phyloP scores from a whole-genome alignment of 495 filamentous ascomycete genomes.

The Oleoguttula mirabilis region DNA sequence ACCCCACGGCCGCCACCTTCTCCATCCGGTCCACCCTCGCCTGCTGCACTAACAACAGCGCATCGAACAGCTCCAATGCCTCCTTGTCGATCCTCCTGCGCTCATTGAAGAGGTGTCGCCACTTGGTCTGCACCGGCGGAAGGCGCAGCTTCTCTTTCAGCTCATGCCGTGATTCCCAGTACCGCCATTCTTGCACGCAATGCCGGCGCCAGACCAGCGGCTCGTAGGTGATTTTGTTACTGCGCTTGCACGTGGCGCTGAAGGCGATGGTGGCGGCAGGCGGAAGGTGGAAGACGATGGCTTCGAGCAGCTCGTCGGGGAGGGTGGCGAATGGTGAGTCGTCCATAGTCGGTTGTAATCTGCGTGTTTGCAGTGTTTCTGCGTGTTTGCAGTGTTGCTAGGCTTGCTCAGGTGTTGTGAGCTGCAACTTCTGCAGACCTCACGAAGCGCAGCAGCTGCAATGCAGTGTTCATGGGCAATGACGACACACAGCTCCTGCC shows the following conservation, averaged over 20 bases:
- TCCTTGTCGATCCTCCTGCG: conserved; percentile 43
- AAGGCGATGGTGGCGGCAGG: conserved; percentile 31
- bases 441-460: no score
- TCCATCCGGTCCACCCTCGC: conserved; percentile 57
- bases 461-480: no score
- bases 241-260: conserved; percentile 49
- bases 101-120: conserved; percentile 59
- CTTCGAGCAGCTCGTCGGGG: conserved; percentile 33
- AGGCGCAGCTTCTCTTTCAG: conserved; percentile 44
- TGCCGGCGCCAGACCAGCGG: conserved; percentile 68
- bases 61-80: conserved; percentile 50
- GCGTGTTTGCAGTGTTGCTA: no score
- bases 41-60: conserved; percentile 55
- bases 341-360: no score
- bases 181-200: conserved; percentile 53
- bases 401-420: no score
- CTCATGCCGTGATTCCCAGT: conserved; percentile 60
- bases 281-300: conserved; percentile 28
- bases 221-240: conserved; percentile 52
- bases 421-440: no score
- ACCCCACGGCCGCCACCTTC: conserved; percentile 57
- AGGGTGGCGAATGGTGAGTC: no score
- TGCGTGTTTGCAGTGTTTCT: no score
- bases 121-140: conserved; percentile 49
- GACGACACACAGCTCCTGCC: no score